These are phyloP conservation scores for Boehmeria nivea DNA, from an alignment of 306 rosid genomes.

Conservation along the genomic window DNA sequence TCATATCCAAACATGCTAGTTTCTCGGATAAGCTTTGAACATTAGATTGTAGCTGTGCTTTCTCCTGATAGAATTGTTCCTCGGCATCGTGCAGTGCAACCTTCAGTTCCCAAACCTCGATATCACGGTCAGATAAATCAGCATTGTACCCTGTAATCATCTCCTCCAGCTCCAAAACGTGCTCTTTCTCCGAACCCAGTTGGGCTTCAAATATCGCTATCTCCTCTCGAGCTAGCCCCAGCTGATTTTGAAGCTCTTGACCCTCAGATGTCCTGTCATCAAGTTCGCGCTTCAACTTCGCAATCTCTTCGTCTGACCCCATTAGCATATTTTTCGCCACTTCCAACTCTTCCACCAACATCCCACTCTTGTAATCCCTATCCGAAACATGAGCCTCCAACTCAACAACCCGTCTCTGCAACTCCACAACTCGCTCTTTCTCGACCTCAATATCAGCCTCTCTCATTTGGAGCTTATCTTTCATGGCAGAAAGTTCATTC, in stretches of 20 bases:
- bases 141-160: conserved; percentile 26
- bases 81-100: conserved; percentile 30
- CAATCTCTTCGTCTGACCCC: conserved; percentile 40
- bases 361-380: conserved; percentile 29
- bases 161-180: conserved; percentile 33
- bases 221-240: conserved; percentile 30
- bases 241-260: conserved; percentile 38
- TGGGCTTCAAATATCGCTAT: conserved; percentile 24
- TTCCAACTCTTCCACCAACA: conserved; percentile 41
- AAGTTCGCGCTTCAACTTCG: conserved; percentile 35
- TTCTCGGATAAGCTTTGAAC: conserved; percentile 33
- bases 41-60: conserved; percentile 37
- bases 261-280: conserved; percentile 13
- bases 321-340: conserved; percentile 28
- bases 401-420: conserved; percentile 32
- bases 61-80: conserved; percentile 32
- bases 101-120: conserved; percentile 43
- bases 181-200: conserved; percentile 30
- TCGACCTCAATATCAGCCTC: conserved; percentile 42
- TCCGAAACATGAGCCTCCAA: conserved; percentile 41
- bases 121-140: conserved; percentile 26
- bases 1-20: conserved; percentile 20
- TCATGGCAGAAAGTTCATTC: conserved; percentile 30
- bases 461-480: conserved; percentile 32
- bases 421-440: conserved; percentile 36